Evolutionary conservation across 352 stramenopile genomes (phyloP).

Genomic region (Pythium oligandrum): DNA sequence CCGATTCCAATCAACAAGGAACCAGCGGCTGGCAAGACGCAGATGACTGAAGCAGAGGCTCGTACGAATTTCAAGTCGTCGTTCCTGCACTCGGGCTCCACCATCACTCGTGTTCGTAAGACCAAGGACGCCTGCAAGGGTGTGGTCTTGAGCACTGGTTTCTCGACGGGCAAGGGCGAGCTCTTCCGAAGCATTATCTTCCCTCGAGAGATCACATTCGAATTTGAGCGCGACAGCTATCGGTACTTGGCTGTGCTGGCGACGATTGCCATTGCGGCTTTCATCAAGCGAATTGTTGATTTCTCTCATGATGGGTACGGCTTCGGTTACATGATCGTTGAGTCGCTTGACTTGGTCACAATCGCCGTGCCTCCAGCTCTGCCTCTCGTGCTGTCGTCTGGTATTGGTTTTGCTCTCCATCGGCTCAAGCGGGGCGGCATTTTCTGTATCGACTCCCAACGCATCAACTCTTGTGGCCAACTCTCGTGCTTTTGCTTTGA

Average conservation of each 20-base stretch:
- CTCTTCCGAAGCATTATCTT: conserved; percentile 40
- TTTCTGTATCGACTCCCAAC: conserved; percentile 51
- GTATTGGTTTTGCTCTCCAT: conserved; percentile 43
- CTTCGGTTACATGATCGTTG: conserved; percentile 27
- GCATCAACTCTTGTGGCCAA: conserved; percentile 34
- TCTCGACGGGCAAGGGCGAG: conserved; percentile 40
- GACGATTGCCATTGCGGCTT: conserved; percentile 39
- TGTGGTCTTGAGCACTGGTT: conserved; percentile 37
- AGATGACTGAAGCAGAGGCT: conserved; percentile 17
- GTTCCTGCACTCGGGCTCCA: conserved; percentile 22
- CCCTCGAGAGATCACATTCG: conserved; percentile 43
- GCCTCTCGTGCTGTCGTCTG: conserved; percentile 39
- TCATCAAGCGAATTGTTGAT: conserved; percentile 44
- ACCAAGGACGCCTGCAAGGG: conserved; percentile 14
- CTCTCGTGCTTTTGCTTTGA: conserved; percentile 46
- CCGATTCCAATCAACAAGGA: conserved; percentile 29
- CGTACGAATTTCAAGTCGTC: conserved; percentile 18
- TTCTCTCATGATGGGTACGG: conserved; percentile 21
- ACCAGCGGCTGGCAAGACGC: conserved; percentile 3
- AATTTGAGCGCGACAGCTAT: conserved; percentile 70
- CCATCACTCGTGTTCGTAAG: conserved; percentile 12
- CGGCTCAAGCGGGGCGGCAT: conserved; percentile 37
- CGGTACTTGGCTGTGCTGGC: conserved; percentile 41
- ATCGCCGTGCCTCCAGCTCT: conserved; percentile 45
- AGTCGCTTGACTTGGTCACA: conserved; percentile 50